Conservation (phyloP, 2,329 filamentous ascomycete species). For the Dactylellina haptotyla region DNA sequence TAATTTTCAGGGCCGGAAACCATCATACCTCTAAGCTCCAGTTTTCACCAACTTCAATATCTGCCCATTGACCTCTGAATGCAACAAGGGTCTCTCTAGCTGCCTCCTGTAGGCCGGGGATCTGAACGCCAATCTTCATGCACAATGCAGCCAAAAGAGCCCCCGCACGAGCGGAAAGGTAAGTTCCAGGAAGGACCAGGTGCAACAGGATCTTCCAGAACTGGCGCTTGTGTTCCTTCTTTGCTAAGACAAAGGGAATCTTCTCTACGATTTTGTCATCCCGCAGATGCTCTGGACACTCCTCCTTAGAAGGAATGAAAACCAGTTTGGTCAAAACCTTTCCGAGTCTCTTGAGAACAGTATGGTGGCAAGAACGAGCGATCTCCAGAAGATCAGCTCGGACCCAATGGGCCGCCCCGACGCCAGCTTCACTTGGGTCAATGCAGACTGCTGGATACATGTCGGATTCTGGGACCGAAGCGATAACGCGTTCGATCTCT, state of each 20-base stretch:
- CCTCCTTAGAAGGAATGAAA: slow-evolving; percentile 62
- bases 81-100: slow-evolving; percentile 63
- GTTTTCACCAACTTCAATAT: slow-evolving; percentile 65
- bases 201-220: slow-evolving; percentile 67
- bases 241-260: slow-evolving; percentile 64
- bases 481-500: slow-evolving; percentile 63
- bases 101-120: slow-evolving; percentile 62
- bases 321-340: slow-evolving; percentile 65
- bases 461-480: slow-evolving; percentile 61
- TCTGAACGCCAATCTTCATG: slow-evolving; percentile 63
- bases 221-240: slow-evolving; percentile 59
- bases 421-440: slow-evolving; percentile 65
- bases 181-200: slow-evolving; percentile 65
- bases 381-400: slow-evolving; percentile 67
- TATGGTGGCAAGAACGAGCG: slow-evolving; percentile 66
- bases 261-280: slow-evolving; percentile 60
- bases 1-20: background rate
- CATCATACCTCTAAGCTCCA: slow-evolving; percentile 62
- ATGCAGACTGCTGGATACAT: slow-evolving; percentile 66
- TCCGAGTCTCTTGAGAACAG: slow-evolving; percentile 65
- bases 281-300: slow-evolving; percentile 64
- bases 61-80: slow-evolving; percentile 65
- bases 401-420: slow-evolving; percentile 60
- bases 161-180: slow-evolving; percentile 63
- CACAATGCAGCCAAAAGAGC: slow-evolving; percentile 65